Base-by-base conservation (phyloP, 345 rosid genomes). In the Ceriops zippeliana region DNA sequence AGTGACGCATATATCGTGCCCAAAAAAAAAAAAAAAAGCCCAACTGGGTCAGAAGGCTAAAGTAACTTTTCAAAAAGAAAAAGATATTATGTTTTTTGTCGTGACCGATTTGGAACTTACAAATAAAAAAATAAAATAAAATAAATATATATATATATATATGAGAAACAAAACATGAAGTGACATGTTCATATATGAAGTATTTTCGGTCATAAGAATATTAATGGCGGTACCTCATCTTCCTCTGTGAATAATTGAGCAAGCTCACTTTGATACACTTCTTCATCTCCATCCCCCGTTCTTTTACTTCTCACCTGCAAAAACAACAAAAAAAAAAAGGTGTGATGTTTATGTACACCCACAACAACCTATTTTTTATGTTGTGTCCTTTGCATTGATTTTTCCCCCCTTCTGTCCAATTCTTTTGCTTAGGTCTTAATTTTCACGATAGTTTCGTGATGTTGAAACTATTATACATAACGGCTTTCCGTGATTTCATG, bases 221-320 rank as follows among this genome's bases (percentile, higher is more conserved):
- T 19, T 10, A 11, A 7, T 26, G 20, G 28, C 24, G 1, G 24
- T 81, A 93, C 99, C 96, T 90, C 98, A 67, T 95, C 97, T 83
- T 92, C 99, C 77, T 88, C 98, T 0, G 97, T 87, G 70, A 95
- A 95, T 63, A 92, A 68, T 72, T 95, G 97, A 56, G 82, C 82
- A 56, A 91, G 98, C 66, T 95, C 98, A 54, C 92, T 93, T 79
- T 89, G 85, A 34, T 89, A 88, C 19, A 88, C 85, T 58, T 71
- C 86, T 65, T 72, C 71, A n/a, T 74, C 78, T 5, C 86, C 87
- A 69, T 73, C 86, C 49, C 78, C 92, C 78, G 81, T 68, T 56
- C 78, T 81, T 38, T 77, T 84, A 46, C 85, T 80, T 69, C 78
- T 84, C 63, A 83, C 91, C 96, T 91, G 75, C 64, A 52, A 64